A percentile compares a stretch with the other conserved stretches of the same genome.
phyloP scores from a whole-genome alignment of 2,329 filamentous ascomycete species.

The Aspergillus latus region DNA sequence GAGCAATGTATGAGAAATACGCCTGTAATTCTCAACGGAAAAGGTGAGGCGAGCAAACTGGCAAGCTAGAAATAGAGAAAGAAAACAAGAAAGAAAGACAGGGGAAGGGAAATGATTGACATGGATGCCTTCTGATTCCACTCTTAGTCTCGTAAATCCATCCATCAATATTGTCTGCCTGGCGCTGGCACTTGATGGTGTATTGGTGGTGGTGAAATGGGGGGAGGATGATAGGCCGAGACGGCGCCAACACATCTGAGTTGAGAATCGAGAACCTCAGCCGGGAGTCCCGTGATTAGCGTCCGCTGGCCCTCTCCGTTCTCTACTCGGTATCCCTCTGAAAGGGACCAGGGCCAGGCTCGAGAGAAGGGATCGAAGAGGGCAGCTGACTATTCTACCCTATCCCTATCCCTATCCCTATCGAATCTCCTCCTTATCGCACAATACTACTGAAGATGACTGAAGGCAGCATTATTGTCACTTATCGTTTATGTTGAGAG shows the following conservation, averaged over 20 bases:
- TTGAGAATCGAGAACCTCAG: not conserved
- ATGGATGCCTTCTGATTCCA: not conserved
- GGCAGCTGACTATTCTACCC: not conserved
- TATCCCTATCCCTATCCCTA: not conserved
- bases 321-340: not conserved
- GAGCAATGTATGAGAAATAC: too few relatives aligned
- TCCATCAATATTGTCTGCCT: not conserved
- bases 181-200: not conserved
- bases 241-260: slow-evolving; percentile 8
- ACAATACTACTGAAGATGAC: not conserved
- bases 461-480: not conserved
- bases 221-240: slow-evolving; percentile 7
- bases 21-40: not conserved
- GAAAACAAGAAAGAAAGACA: not conserved
- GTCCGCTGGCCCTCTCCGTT: not conserved
- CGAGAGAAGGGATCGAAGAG: not conserved
- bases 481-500: not conserved
- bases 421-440: not conserved
- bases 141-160: not conserved
- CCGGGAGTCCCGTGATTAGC: not conserved
- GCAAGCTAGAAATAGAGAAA: not conserved
- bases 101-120: not conserved
- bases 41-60: not conserved
- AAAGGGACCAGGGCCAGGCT: too few relatives aligned
- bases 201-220: not conserved